Evolutionary conservation across 169 alveolate species (phyloP).

Genomic region (Eimeria tenella): DNA sequence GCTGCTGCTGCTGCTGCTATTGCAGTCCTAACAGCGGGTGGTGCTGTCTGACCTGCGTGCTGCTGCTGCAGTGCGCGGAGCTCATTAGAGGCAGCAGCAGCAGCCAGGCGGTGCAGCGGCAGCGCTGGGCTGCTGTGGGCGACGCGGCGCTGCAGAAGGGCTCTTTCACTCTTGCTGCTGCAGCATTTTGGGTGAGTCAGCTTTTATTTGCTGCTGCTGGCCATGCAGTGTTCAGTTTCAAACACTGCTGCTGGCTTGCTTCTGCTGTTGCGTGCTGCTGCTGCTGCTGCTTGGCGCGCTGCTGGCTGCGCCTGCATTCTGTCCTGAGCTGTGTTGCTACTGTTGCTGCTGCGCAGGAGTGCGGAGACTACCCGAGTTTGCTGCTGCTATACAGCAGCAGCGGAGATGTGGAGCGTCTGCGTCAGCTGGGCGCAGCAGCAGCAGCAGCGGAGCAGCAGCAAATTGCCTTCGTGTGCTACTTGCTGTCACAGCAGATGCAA

Average conservation of each 20-base stretch:
- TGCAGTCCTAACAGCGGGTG: neutral
- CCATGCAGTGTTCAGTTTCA: neutral
- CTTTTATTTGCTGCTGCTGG: too few relatives aligned
- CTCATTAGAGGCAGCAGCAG: constrained; percentile 6
- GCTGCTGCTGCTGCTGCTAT: neutral
- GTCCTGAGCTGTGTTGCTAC: neutral
- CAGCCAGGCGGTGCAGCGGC: neutral
- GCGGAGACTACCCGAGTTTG: constrained; percentile 37
- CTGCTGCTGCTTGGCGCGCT: too few relatives aligned
- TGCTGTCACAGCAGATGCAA: constrained; percentile 19
- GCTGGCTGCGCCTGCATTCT: neutral
- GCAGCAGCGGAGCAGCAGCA: neutral
- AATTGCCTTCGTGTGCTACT: constrained; percentile 46
- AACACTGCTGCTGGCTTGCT: neutral
- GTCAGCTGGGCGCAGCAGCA: constrained; percentile 12
- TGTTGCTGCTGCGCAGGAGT: constrained; percentile 1
- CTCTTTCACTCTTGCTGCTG: neutral
- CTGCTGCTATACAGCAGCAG: constrained; percentile 39
- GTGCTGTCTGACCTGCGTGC: neutral
- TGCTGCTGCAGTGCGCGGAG: constrained; percentile 49
- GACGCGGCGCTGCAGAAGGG: constrained; percentile 43
- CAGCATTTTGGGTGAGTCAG: neutral
- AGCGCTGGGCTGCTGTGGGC: constrained; percentile 38
- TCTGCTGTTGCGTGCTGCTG: neutral
- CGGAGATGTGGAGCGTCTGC: constrained; percentile 43